Evolutionary conservation across 2,329 filamentous ascomycete genomes (phyloP), one percentile per base, ranked within the genome.

Genomic region (Claviceps paspali): DNA sequence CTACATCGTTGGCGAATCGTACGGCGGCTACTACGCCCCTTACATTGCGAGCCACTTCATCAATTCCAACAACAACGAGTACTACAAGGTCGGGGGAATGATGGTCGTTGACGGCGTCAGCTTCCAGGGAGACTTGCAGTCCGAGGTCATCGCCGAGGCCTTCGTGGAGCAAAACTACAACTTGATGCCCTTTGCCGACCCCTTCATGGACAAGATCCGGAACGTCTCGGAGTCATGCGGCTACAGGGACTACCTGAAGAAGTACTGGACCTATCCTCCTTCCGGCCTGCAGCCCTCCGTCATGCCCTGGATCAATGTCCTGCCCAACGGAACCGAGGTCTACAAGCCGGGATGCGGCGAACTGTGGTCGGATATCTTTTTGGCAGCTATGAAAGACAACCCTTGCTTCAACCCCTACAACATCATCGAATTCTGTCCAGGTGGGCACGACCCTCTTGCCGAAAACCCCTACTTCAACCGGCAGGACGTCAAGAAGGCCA

Each of bases 351-450:
- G 63, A 4, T 87, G 82, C 52, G 62, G 64, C 35, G 49, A 64
- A 34, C 49, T 83, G 15, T 80, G 68, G 47, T 54, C 66, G 40
- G 60, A 68, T 17, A 68, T 82, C 22, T 62, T 61, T 47, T 45
- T 63, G 0, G 77, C 73, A 22, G 67, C 68, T 6, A 43, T 63
- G 4, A 50, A 61, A 1, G 55, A 73, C 24, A 91, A 91, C 58
- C 83, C 83, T 0, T 91, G 84, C 62, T 92, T 81, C 58, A 75
- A 85, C 52, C 62, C 82, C 9, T 91, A 88, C 57, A 72, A 81
- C 35, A 70, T 88, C 11, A 72, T 72, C 2, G 76, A 73, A 4
- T 80, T 76, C 10, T 91, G 83, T 52, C 83, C 83, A 0, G 45
- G 76, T 3, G 61, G 72, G 2, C 83, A 73, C 67, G 76, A 85